Conservation (phyloP, 306 rosid species). For the Vachellia collinsii region DNA sequence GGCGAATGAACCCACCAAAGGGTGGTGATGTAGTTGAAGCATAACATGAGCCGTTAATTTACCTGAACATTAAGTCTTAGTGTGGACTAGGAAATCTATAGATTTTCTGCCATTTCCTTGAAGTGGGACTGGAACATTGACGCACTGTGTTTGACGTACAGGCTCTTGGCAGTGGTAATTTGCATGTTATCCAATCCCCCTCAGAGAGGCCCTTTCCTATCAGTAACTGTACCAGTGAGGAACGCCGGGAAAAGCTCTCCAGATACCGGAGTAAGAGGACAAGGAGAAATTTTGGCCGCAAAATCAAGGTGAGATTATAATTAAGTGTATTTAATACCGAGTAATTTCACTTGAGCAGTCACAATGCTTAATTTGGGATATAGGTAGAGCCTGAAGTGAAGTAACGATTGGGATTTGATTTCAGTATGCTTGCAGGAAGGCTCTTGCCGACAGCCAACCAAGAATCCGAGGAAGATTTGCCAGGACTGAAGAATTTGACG, state of each 20-base stretch:
- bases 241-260: conserved; percentile 84
- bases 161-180: conserved; percentile 69
- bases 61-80: conserved; percentile 30
- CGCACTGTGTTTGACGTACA: conserved; percentile 54
- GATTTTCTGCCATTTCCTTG: conserved; percentile 51
- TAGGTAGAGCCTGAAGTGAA: not conserved
- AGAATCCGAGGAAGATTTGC: conserved; percentile 99
- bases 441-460: conserved; percentile 96
- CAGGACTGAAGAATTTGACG: conserved; percentile 67
- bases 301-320: conserved; percentile 75
- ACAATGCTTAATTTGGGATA: conserved; percentile 1
- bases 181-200: conserved; percentile 54
- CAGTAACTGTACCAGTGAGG: conserved; percentile 78
- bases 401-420: conserved; percentile 30
- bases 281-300: conserved; percentile 91
- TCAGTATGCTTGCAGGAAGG: conserved; percentile 98
- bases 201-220: conserved; percentile 58
- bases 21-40: conserved; percentile 26
- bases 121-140: conserved; percentile 49
- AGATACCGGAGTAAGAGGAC: conserved; percentile 90
- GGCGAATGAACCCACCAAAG: conserved; percentile 16
- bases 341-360: conserved; percentile 2
- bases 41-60: conserved; percentile 23
- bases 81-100: conserved; percentile 40
- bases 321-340: not conserved